These are phyloP conservation scores for Russula olivacea DNA, from an alignment of 768 basidiomycete genomes.

Conservation along the genomic window DNA sequence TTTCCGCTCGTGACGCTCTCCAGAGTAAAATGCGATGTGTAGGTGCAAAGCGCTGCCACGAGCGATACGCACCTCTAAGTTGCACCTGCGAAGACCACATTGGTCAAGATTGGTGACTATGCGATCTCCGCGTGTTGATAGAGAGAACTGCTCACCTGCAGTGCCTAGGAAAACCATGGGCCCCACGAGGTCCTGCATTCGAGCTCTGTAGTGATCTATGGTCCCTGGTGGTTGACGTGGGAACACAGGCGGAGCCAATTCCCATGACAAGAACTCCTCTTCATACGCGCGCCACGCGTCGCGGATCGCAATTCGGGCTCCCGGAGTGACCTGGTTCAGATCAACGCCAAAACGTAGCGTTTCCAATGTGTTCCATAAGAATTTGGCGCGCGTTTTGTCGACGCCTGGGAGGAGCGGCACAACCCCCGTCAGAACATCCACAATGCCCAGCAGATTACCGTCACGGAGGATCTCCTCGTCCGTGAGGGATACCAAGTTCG, in stretches of 20 bases:
- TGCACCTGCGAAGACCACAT: background rate
- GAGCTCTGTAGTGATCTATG: background rate
- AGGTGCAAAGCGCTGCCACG: background rate
- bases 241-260: background rate
- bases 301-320: background rate
- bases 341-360: background rate
- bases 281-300: constrained; percentile 1
- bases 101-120: background rate
- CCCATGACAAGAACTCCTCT: background rate
- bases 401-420: constrained; percentile 6
- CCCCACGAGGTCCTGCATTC: constrained; percentile 4
- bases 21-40: background rate
- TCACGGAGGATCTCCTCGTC: constrained; percentile 7
- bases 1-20: background rate
- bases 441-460: constrained; percentile 4
- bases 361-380: constrained; percentile 11
- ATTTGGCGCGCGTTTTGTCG: constrained; percentile 1
- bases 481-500: background rate
- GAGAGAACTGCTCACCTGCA: background rate
- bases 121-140: too few species aligned
- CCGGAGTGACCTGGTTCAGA: background rate
- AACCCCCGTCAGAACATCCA: constrained; percentile 2
- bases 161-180: background rate
- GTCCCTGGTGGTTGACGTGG: background rate
- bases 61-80: background rate